Base-by-base conservation (phyloP, 352 stramenopile species). In the Pythium sp. region DNA sequence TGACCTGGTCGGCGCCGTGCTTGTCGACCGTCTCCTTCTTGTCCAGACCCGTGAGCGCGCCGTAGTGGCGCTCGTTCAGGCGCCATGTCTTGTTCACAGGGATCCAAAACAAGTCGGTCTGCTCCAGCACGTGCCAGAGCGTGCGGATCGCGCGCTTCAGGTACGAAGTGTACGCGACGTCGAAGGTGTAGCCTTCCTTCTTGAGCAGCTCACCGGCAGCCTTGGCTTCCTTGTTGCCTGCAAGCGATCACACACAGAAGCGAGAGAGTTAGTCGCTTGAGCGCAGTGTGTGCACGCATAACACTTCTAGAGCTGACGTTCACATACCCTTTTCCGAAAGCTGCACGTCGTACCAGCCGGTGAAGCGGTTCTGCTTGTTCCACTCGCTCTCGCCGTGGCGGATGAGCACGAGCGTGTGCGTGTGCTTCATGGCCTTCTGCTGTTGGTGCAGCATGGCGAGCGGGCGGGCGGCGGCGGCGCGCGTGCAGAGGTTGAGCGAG, bases 11-110 rank as follows among this genome's bases (percentile, higher is more conserved):
- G 51, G 93, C 82, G 58, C 97, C 97, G 84, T 99, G 94, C 84
- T 99, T 98, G 69, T 99, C 94, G 1, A 99, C 97, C 5, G 97
- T 99, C 80, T 99, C 90, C 79, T 99, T 91, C 86, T 99, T 99
- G 86, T 99, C 96, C 22, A 99, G 84, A 46, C 98, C 98, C 72
- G 98, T 97, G 56, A 99, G 85, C n/a, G 85, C 91, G 66, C 98
- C 98, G 72, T 99, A 99, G 83, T 99, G 97, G 69, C 97, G 87
- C 81, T 99, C 98, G 73, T 99, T 99, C 5, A 99, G 86, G 71
- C 94, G 86, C 92, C 92, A 98, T 20, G 84, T 36, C 96, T 98
- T 98, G 74, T 97, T 90, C 46, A 99, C 92, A 2, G 97, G 97
- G 61, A 98, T 90, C 85, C 97, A 98, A 81, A 98, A 95, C 73